A percentile compares a stretch with the other conserved stretches of the same genome.
Evolutionary conservation across 2,329 filamentous ascomycete genomes (phyloP).

Genomic region (Pseudovirgaria hyperparasitica): DNA sequence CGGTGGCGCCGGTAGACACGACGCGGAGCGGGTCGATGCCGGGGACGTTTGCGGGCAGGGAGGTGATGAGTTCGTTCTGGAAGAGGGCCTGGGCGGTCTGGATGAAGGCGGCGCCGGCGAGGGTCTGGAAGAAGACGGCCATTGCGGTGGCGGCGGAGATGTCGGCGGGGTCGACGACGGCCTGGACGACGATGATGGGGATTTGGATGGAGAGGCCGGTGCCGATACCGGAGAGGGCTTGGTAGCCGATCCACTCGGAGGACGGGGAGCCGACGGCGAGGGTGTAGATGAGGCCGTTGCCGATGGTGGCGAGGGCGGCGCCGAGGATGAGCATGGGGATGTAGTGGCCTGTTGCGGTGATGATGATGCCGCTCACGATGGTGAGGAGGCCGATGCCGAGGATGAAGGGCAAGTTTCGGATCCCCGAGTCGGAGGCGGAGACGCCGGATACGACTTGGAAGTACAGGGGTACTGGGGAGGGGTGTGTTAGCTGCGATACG

Average conservation of each 20-base stretch:
- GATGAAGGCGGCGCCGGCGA: background rate
- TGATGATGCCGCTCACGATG: constrained; percentile 16
- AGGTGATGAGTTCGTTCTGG: constrained; percentile 2
- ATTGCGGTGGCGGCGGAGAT: constrained; percentile 23
- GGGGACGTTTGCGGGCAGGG: background rate
- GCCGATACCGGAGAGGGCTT: constrained; percentile 13
- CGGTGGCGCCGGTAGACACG: constrained; percentile 2
- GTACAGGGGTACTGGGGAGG: constrained; percentile 7
- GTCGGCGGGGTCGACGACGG: constrained; percentile 17
- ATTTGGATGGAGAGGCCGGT: constrained; percentile 10
- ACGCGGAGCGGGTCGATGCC: background rate
- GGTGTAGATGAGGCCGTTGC: constrained; percentile 14
- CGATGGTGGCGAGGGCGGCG: constrained; percentile 14
- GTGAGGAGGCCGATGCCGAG: constrained; percentile 21
- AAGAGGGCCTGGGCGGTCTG: constrained; percentile 1
- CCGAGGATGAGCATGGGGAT: constrained; percentile 28
- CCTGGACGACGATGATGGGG: constrained; percentile 14
- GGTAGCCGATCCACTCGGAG: constrained; percentile 18
- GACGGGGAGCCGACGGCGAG: constrained; percentile 7
- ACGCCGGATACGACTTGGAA: constrained; percentile 23
- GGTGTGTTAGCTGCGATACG: background rate
- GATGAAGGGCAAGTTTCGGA: constrained; percentile 19
- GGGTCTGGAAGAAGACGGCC: constrained; percentile 14
- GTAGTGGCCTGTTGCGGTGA: constrained; percentile 27
- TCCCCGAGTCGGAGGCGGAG: constrained; percentile 19